Conservation (phyloP, 2,329 filamentous ascomycete genomes). For the Fusarium illudens region DNA sequence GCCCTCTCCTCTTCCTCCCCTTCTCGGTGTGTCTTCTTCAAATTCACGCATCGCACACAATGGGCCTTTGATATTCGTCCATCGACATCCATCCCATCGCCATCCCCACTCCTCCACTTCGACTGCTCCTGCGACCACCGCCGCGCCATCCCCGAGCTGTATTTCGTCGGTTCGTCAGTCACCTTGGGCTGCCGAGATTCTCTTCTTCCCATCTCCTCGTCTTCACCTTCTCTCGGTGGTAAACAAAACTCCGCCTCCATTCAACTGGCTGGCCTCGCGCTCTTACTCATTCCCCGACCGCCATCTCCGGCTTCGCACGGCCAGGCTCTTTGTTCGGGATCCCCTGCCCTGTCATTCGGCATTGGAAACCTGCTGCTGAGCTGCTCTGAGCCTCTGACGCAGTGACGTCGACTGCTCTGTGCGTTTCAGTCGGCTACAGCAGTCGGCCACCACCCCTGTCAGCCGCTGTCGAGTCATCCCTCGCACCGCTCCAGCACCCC, state of each 20-base stretch:
- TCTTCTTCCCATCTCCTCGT: neutral
- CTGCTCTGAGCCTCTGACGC: constrained; percentile 12
- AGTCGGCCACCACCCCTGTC: constrained; percentile 18
- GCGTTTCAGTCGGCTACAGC: constrained; percentile 12
- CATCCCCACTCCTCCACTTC: constrained; percentile 38
- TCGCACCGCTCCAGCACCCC: constrained; percentile 3
- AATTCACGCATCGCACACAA: constrained; percentile 6
- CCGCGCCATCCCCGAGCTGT: constrained; percentile 22
- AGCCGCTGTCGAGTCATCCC: constrained; percentile 9
- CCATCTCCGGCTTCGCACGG: constrained; percentile 23
- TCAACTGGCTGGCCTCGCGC: neutral
- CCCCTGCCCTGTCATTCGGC: constrained; percentile 28
- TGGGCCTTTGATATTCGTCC: constrained; percentile 21
- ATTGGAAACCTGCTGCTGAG: constrained; percentile 24
- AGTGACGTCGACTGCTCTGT: constrained; percentile 32
- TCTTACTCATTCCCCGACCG: neutral
- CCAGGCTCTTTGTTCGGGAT: constrained; percentile 12
- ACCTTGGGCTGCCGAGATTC: neutral
- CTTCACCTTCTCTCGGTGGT: neutral
- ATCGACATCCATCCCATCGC: constrained; percentile 5
- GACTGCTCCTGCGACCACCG: constrained; percentile 13
- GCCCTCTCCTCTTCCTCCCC: neutral
- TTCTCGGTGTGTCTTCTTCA: neutral
- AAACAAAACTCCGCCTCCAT: neutral
- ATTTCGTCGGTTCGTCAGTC: constrained; percentile 11